Evolutionary conservation across 306 rosid species (phyloP), one percentile per base, ranked within the genome.

Genomic region (Cicer judaicum): DNA sequence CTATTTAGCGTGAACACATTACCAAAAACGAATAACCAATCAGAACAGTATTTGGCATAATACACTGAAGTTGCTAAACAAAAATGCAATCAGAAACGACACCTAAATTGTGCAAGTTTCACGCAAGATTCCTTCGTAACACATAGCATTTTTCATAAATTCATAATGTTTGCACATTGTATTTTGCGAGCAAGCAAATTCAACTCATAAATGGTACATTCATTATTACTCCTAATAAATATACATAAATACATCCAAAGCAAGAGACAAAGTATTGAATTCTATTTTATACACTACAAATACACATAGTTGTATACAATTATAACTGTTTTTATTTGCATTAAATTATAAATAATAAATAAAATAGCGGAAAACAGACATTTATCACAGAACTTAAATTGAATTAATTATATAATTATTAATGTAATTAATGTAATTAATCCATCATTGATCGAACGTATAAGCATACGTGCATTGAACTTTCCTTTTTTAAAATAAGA

Each of bases 391-490:
- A 14, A 76, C 53, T 21, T 7, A 53, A 64, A 64, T 53, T 53
- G 80, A 18, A 64, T 19, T 13, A n/a, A 52, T 65, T 10, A 54
- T 9, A 36, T 68, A 70, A 36, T n/a, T 1, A 15, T 16, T 53
- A 18, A 18, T 18, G 19, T 16, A 16, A 16, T 16, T 16, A 15
- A 54, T 9, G 13, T 68, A 70, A 36, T 8, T 1, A 15, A 40
- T 53, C 36, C 39, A 38, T 39, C 11, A 14, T 7, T 14, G 40
- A 70, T 48, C 56, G 2, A 11, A 68, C 69, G 13, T 76, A 55
- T 19, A 77, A 59, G 57, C 64, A 47, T 11, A 68, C 43, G 16
- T 7, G 6, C 76, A 78, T 61, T 68, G 38, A 77, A 13, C 52
- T 14, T 11, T 68, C 14, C 68, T 42, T 43, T 43, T 46, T 10